Evolutionary conservation across 139 green algal genomes (phyloP).

Genomic region (Auxenochlorella pyrenoidosa): DNA sequence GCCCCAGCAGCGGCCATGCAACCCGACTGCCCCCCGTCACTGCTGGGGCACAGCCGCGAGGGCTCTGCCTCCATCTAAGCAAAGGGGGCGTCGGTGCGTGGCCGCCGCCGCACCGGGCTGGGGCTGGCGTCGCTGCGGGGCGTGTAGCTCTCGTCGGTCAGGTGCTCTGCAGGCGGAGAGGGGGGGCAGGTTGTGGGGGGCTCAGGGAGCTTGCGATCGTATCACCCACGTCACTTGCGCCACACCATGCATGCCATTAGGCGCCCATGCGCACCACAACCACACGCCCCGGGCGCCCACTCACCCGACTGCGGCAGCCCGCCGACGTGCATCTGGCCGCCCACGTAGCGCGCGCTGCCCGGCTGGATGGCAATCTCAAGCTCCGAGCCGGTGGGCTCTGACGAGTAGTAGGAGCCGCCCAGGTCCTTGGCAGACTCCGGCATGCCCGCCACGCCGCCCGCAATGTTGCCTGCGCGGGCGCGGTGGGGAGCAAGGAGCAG

Average conservation of each 20-base stretch:
- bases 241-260: too few species aligned
- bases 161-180: neutral
- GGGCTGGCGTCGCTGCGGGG: slow-evolving; percentile 32
- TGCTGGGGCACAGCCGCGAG: neutral
- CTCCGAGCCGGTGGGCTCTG: slow-evolving; percentile 16
- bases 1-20: too few species aligned
- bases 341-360: slow-evolving; percentile 16
- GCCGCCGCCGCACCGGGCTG: slow-evolving; percentile 12
- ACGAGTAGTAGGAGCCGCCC: neutral
- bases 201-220: too few species aligned
- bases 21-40: too few species aligned
- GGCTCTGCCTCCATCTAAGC: too few species aligned
- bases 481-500: neutral
- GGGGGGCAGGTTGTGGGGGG: neutral
- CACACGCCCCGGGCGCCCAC: neutral
- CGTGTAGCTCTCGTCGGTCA: slow-evolving; percentile 31
- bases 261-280: neutral
- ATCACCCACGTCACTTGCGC: too few species aligned
- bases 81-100: neutral
- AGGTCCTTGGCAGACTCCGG: slow-evolving; percentile 2
- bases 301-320: slow-evolving; percentile 28
- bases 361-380: slow-evolving; percentile 39
- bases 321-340: slow-evolving; percentile 28
- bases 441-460: neutral
- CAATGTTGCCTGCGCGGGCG: neutral